Base-by-base conservation (phyloP, 805 yeast genomes). In the Candida verbasci region DNA sequence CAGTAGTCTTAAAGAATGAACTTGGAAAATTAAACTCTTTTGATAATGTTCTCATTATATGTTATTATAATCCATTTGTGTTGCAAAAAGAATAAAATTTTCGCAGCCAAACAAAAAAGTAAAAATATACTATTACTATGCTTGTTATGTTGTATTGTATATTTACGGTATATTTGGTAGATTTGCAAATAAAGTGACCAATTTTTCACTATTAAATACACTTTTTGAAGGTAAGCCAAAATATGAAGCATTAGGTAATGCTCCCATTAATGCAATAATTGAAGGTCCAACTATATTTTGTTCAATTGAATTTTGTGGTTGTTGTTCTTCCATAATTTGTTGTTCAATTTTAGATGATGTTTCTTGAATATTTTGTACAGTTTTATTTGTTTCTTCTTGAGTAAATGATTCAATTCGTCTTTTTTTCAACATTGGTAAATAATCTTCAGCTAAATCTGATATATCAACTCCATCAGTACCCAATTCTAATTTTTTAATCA, bases 181-280 rank as follows among this genome's bases (percentile, higher is more conserved):
- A 39, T 60, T 54, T 23, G 56, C 55, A 34, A 57, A 59, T 34
- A 67, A 44, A 38, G 65, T 64, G 8, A 75, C 78, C 32, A 82
- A 59, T 45, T 74, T 78, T 12, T 62, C 63, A 17, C 75, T 59
- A 53, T 79, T 76, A 50, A 83, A 81, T 3, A 72, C 59, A 17
- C 70, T 71, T 9, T 74, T 74, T 9, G 65, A 62, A 1, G 60
- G 56, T 7, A 55, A 55, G 6, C 71, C 71, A 50, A 79, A 79
- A 39, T 74, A 70, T 1, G 74, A 65, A 0, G 82, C 70, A 39
- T 75, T 76, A 8, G 91, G 91, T 31, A 83, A 64, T 2, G 72
- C 65, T 37, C 80, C 62, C 31, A 82, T 56, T 28, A 82, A 52
- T 32, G 72, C 72, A 49, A 58, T 55, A 17, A 59, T 51, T 9